Percentiles rank a stretch among this genome's conserved stretches.
These are phyloP conservation scores for Aphanomyces stellatus DNA, from an alignment of 352 stramenopile genomes.

Conservation along the genomic window DNA sequence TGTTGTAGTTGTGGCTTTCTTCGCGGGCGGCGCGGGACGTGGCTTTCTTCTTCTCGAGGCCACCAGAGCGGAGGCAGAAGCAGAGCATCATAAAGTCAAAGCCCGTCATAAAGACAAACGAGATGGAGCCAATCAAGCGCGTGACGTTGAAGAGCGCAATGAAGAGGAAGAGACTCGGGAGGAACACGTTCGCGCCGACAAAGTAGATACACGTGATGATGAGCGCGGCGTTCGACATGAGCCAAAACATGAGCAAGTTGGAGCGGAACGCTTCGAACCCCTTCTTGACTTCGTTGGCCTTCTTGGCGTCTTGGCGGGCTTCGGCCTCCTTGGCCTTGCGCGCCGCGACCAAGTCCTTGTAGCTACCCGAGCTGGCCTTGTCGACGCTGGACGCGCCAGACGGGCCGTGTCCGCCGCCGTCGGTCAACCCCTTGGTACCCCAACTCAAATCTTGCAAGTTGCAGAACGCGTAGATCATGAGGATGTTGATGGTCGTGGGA, in stretches of 20 bases:
- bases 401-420: slow-evolving; percentile 8
- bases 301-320: slow-evolving; percentile 42
- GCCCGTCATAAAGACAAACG: slow-evolving; percentile 10
- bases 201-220: slow-evolving; percentile 70
- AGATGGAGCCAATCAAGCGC: slow-evolving; percentile 50
- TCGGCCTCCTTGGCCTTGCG: slow-evolving; percentile 60
- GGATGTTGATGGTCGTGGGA: slow-evolving; percentile 20
- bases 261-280: slow-evolving; percentile 78
- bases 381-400: slow-evolving; percentile 24
- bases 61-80: slow-evolving; percentile 11
- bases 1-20: neutral
- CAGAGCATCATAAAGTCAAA: slow-evolving; percentile 8
- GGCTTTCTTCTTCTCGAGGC: neutral
- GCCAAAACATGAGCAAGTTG: slow-evolving; percentile 71
- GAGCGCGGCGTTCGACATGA: slow-evolving; percentile 74
- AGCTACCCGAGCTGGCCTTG: slow-evolving; percentile 67
- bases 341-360: slow-evolving; percentile 76
- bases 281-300: slow-evolving; percentile 55
- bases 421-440: slow-evolving; percentile 17
- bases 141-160: slow-evolving; percentile 61
- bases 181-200: slow-evolving; percentile 40
- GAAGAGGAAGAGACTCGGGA: slow-evolving; percentile 62
- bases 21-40: neutral
- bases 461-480: slow-evolving; percentile 22
- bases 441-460: slow-evolving; percentile 21